phyloP scores from a whole-genome alignment of 2,329 filamentous ascomycete species.

The Aureobasidium namibiae region DNA sequence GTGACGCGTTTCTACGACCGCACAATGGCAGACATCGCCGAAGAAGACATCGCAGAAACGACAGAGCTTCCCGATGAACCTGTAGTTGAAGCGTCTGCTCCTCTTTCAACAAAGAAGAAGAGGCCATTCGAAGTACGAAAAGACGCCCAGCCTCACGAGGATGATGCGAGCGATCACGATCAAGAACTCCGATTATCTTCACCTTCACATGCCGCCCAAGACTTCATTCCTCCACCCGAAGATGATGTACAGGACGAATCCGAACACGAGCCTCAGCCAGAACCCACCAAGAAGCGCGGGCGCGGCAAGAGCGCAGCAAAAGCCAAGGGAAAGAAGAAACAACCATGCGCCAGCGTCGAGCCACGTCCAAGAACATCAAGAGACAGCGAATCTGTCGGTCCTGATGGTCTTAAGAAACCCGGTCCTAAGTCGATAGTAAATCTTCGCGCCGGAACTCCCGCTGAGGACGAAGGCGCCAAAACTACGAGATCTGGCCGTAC shows the following conservation, averaged over 20 bases:
- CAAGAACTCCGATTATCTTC: neutral
- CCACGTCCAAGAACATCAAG: constrained; percentile 1
- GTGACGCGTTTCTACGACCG: neutral
- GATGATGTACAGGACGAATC: constrained; percentile 1
- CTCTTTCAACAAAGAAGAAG: constrained; percentile 8
- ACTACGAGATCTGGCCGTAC: constrained; percentile 71
- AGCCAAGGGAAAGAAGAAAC: constrained; percentile 4
- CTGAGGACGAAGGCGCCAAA: constrained; percentile 44
- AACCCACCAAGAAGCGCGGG: constrained; percentile 10
- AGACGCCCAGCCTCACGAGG: neutral
- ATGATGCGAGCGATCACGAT: neutral
- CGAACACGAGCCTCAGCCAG: constrained; percentile 1
- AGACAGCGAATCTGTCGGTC: constrained; percentile 17
- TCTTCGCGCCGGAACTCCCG: constrained; percentile 30
- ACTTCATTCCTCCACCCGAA: constrained; percentile 7
- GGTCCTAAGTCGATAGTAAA: constrained; percentile 13
- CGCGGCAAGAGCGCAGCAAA: neutral
- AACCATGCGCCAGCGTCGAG: neutral
- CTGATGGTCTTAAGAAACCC: constrained; percentile 15
- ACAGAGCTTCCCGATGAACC: neutral
- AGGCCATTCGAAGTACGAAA: neutral
- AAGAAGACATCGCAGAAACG: constrained; percentile 2
- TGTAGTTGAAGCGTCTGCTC: neutral
- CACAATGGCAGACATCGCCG: constrained; percentile 8
- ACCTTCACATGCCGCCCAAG: constrained; percentile 1